Conservation (phyloP, 345 rosid genomes). For the Eucalyptus sp. region DNA sequence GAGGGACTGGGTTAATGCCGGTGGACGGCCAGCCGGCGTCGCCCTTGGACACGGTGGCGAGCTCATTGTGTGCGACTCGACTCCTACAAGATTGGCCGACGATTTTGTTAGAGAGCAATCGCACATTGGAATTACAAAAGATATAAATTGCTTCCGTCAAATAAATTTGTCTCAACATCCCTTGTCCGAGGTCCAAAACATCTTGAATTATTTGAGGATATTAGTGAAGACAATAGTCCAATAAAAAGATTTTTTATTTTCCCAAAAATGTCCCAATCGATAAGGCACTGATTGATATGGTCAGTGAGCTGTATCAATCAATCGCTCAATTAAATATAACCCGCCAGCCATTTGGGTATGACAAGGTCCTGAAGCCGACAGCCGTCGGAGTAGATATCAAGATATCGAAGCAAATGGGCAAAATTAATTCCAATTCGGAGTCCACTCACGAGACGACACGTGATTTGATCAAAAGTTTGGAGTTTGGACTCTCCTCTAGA, state of each 20-base stretch:
- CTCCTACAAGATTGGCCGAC: too few species aligned
- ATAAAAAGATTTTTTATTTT: neutral
- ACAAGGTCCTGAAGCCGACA: neutral
- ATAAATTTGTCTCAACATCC: neutral
- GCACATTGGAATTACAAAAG: neutral
- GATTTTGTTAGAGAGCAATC: too few species aligned
- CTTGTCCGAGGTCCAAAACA: neutral
- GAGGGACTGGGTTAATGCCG: neutral
- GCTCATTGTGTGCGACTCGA: too few species aligned
- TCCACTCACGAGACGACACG: neutral
- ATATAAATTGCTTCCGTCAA: neutral
- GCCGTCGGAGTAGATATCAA: neutral
- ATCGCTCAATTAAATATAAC: neutral
- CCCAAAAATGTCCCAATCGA: neutral
- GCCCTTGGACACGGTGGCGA: neutral
- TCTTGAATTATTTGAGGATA: neutral
- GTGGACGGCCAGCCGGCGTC: rapidly evolving
- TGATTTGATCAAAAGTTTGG: too few species aligned
- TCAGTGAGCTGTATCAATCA: neutral
- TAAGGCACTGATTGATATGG: neutral
- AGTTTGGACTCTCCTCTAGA: too few species aligned
- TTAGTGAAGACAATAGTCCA: neutral
- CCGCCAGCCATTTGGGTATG: neutral
- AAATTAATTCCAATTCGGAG: neutral
- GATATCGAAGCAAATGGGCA: neutral